Evolutionary conservation across 352 stramenopile genomes (phyloP).

Genomic region (Globisporangium nagaii): DNA sequence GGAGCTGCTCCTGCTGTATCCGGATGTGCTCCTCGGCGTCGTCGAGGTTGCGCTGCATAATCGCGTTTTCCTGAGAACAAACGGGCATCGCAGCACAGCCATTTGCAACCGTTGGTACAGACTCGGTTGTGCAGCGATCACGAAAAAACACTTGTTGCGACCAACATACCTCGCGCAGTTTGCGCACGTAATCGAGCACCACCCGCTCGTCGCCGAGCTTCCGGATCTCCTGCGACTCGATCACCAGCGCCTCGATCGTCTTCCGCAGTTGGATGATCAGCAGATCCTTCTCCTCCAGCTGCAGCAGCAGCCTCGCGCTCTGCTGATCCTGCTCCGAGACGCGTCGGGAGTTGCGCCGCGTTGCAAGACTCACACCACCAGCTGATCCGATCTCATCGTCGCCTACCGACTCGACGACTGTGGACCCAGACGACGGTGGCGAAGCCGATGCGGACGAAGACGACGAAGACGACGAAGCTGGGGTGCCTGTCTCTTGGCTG

Average conservation of each 20-base stretch:
- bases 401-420: slow-evolving; percentile 4
- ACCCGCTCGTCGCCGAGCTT: slow-evolving; percentile 76
- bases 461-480: not conserved
- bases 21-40: slow-evolving; percentile 76
- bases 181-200: slow-evolving; percentile 82
- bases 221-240: slow-evolving; percentile 67
- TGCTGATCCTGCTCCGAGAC: slow-evolving; percentile 11
- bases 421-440: not conserved
- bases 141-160: not conserved
- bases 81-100: too few species aligned
- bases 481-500: not conserved
- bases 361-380: not conserved
- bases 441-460: not conserved
- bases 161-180: slow-evolving; percentile 51
- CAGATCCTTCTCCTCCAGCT: slow-evolving; percentile 82
- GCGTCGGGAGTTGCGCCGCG: slow-evolving; percentile 1
- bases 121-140: too few species aligned
- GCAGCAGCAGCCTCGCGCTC: slow-evolving; percentile 32
- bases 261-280: slow-evolving; percentile 74
- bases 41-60: slow-evolving; percentile 60
- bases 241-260: slow-evolving; percentile 72
- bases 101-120: too few species aligned
- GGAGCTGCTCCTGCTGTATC: slow-evolving; percentile 69
- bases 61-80: slow-evolving; percentile 42
- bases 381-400: slow-evolving; percentile 7